phyloP scores from a whole-genome alignment of 345 rosid genomes.

The Gossypium anomalum region DNA sequence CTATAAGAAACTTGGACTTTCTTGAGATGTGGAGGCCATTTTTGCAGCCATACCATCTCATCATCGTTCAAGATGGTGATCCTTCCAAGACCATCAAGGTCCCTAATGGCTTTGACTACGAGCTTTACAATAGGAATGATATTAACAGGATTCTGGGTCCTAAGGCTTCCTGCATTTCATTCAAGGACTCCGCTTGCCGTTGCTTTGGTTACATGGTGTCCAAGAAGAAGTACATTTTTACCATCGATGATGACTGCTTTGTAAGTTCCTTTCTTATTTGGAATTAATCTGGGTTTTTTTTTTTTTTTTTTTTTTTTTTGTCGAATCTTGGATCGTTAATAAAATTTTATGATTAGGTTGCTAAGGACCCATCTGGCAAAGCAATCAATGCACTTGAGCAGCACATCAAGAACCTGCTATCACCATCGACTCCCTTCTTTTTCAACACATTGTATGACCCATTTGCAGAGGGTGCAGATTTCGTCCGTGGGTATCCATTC shows the following conservation, averaged over 20 bases:
- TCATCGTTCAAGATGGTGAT: conserved; percentile 96
- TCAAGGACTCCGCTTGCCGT: conserved; percentile 94
- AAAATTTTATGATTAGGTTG: conserved; percentile 46
- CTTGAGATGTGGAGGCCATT: conserved; percentile 98
- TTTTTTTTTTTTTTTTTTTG: too few species aligned
- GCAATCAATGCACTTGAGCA: conserved; percentile 84
- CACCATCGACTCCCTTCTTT: conserved; percentile 81
- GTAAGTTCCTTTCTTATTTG: conserved; percentile 38
- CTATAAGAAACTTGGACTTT: conserved; percentile 87
- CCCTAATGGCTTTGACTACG: conserved; percentile 87
- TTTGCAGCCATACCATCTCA: conserved; percentile 84
- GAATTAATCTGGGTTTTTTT: too few species aligned
- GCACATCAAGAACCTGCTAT: conserved; percentile 84
- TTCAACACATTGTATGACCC: conserved; percentile 97
- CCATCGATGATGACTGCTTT: conserved; percentile 95
- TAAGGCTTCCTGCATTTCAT: conserved; percentile 91
- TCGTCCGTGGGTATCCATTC: conserved; percentile 95
- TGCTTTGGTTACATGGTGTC: conserved; percentile 98
- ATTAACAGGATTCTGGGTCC: conserved; percentile 83
- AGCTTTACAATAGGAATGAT: conserved; percentile 87
- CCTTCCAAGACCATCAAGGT: conserved; percentile 74
- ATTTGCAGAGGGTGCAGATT: conserved; percentile 80
- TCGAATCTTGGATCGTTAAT: neutral
- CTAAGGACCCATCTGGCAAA: conserved; percentile 76
- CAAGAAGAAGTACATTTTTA: conserved; percentile 93